Conservation (phyloP, 768 basidiomycete species). For the Serpula lacrymans region DNA sequence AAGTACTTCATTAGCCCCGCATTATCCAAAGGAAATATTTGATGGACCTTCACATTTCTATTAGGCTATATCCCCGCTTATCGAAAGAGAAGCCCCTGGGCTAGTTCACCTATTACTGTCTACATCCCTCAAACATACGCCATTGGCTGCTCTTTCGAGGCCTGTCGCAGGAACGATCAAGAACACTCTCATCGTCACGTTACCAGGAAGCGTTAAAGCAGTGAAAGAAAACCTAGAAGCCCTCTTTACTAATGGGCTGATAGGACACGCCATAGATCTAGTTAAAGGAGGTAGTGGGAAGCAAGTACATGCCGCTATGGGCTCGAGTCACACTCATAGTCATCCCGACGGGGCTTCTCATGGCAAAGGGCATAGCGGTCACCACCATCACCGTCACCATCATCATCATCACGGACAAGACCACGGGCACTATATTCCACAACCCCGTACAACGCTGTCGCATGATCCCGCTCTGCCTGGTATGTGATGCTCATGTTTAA, state of each 20-base stretch:
- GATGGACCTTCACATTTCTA: not conserved
- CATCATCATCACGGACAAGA: slow-evolving; percentile 40
- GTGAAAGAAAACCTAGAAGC: slow-evolving; percentile 74
- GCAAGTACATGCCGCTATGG: slow-evolving; percentile 51
- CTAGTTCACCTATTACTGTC: slow-evolving; percentile 72
- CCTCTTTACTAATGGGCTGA: slow-evolving; percentile 54
- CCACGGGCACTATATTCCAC: slow-evolving; percentile 44
- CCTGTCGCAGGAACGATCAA: slow-evolving; percentile 75
- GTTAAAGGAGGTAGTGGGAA: slow-evolving; percentile 65
- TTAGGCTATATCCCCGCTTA: slow-evolving; percentile 59
- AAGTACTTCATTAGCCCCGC: slow-evolving; percentile 41
- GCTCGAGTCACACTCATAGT: slow-evolving; percentile 25
- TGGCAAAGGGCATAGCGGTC: slow-evolving; percentile 19
- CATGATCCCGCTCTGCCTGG: slow-evolving; percentile 69
- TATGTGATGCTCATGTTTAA: slow-evolving; percentile 28
- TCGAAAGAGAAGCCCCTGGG: slow-evolving; percentile 66
- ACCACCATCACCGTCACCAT: slow-evolving; percentile 31
- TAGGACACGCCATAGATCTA: slow-evolving; percentile 71
- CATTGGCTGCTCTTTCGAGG: slow-evolving; percentile 77
- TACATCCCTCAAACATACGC: slow-evolving; percentile 68
- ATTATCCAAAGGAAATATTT: not conserved
- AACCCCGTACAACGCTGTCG: slow-evolving; percentile 56
- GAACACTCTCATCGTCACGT: slow-evolving; percentile 68
- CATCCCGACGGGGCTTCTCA: slow-evolving; percentile 25
- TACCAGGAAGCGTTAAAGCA: slow-evolving; percentile 84